A percentile compares a stretch with the other conserved stretches of the same genome.
phyloP scores from a whole-genome alignment of 2,329 filamentous ascomycete species.

The Aspergillus novofumigatus region DNA sequence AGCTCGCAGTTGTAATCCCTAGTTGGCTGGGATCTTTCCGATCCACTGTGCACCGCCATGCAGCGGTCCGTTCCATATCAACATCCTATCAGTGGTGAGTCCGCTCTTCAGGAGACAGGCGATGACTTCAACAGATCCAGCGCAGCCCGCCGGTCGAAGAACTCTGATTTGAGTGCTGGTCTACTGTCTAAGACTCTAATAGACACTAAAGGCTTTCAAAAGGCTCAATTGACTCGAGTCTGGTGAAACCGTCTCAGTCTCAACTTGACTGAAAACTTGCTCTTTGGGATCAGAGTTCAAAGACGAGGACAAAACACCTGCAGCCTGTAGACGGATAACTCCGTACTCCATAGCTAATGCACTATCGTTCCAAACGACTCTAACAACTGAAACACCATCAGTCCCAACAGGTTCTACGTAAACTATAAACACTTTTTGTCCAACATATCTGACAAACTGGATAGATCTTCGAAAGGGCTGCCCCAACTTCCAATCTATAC shows the following conservation, averaged over 20 bases:
- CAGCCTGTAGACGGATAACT: not conserved
- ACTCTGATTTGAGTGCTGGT: too few relatives aligned
- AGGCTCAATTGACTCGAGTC: not conserved
- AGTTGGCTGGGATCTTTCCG: constrained; percentile 9
- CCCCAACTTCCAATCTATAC: not conserved
- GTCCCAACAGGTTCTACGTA: not conserved
- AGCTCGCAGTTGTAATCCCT: not conserved
- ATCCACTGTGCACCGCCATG: constrained; percentile 31
- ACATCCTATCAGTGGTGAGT: constrained; percentile 11
- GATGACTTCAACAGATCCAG: not conserved
- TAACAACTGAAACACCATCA: not conserved
- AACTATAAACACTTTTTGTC: not conserved
- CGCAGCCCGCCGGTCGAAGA: too few relatives aligned
- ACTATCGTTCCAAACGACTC: too few relatives aligned
- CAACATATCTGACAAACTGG: not conserved
- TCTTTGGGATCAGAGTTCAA: not conserved
- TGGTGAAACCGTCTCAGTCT: not conserved
- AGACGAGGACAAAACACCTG: not conserved
- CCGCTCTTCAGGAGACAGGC: not conserved
- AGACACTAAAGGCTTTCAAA: not conserved
- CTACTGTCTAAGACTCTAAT: not conserved
- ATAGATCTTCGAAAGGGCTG: not conserved
- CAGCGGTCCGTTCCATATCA: constrained; percentile 36
- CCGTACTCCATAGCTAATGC: not conserved
- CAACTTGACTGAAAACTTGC: not conserved